Evolutionary conservation across 352 stramenopile species (phyloP).

Genomic region (Phytopythium chamaehyphon): DNA sequence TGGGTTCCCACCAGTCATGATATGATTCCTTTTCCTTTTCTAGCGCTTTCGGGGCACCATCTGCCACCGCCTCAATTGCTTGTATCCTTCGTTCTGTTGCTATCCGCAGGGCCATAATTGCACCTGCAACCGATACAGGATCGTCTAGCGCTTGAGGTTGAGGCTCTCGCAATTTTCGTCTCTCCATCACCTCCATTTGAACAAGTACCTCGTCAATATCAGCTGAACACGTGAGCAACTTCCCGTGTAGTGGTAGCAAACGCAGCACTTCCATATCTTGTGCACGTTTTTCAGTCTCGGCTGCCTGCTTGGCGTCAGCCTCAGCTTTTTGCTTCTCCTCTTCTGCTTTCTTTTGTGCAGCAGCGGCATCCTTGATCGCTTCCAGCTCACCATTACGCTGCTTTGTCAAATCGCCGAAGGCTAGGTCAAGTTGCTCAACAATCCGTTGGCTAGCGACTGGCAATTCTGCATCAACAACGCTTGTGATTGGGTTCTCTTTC

Average conservation of each 20-base stretch:
- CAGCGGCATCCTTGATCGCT: constrained; percentile 16
- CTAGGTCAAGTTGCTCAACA: constrained; percentile 36
- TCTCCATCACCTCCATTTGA: constrained; percentile 28
- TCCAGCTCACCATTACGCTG: constrained; percentile 32
- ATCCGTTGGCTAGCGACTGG: constrained; percentile 30
- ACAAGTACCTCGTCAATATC: constrained; percentile 44
- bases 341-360: constrained; percentile 25
- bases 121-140: constrained; percentile 2
- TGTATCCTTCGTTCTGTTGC: constrained; percentile 17
- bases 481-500: constrained; percentile 11
- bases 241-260: constrained; percentile 38
- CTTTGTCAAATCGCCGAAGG: constrained; percentile 32
- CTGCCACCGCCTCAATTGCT: constrained; percentile 29
- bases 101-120: constrained; percentile 18
- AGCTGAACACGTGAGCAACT: constrained; percentile 29
- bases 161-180: neutral
- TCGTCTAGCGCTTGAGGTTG: neutral
- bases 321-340: constrained; percentile 41
- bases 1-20: neutral
- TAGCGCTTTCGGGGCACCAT: neutral
- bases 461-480: constrained; percentile 14
- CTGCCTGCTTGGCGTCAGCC: constrained; percentile 27
- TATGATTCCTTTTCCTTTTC: neutral
- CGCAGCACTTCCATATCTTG: constrained; percentile 40
- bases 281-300: constrained; percentile 22